phyloP scores from a whole-genome alignment of 2,329 filamentous ascomycete genomes.

The Alternaria arbusti region DNA sequence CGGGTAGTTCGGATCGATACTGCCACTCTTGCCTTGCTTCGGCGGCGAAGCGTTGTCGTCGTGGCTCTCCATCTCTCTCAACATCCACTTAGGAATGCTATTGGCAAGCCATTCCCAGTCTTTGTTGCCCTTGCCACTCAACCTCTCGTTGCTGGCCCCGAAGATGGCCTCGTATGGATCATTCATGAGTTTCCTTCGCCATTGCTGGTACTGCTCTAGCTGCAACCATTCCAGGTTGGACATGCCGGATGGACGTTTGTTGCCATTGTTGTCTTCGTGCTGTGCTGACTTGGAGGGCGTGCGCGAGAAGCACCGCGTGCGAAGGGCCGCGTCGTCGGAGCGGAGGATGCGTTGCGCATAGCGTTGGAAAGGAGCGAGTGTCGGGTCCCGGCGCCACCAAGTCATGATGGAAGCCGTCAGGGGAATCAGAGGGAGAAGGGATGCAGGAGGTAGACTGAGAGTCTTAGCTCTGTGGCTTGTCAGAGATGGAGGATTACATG shows the following conservation, averaged over 20 bases:
- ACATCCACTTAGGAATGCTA: conserved; percentile 41
- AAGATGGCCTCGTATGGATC: conserved; percentile 55
- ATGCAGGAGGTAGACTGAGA: neutral
- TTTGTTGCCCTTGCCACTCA: conserved; percentile 38
- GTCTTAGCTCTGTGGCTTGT: neutral
- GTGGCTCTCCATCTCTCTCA: conserved; percentile 31
- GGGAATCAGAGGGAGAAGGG: neutral
- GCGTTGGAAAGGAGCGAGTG: conserved; percentile 31
- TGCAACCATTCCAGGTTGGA: conserved; percentile 41
- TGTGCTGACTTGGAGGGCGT: conserved; percentile 23
- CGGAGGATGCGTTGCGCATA: conserved; percentile 29
- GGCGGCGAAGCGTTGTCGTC: neutral
- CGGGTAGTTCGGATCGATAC: conserved; percentile 10
- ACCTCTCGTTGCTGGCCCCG: conserved; percentile 48
- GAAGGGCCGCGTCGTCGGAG: conserved; percentile 31
- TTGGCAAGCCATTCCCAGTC: conserved; percentile 41
- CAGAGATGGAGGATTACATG: neutral
- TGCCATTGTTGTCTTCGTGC: conserved; percentile 28
- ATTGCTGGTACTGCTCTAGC: conserved; percentile 34
- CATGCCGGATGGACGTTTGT: conserved; percentile 28
- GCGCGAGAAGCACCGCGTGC: conserved; percentile 38
- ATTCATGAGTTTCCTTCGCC: conserved; percentile 42
- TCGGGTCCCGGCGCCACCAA: conserved; percentile 42
- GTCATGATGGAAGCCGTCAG: conserved; percentile 18
- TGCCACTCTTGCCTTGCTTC: neutral